These are phyloP conservation scores for Phaeomoniella chlamydospora DNA, from an alignment of 2,329 filamentous ascomycete species.

Conservation along the genomic window DNA sequence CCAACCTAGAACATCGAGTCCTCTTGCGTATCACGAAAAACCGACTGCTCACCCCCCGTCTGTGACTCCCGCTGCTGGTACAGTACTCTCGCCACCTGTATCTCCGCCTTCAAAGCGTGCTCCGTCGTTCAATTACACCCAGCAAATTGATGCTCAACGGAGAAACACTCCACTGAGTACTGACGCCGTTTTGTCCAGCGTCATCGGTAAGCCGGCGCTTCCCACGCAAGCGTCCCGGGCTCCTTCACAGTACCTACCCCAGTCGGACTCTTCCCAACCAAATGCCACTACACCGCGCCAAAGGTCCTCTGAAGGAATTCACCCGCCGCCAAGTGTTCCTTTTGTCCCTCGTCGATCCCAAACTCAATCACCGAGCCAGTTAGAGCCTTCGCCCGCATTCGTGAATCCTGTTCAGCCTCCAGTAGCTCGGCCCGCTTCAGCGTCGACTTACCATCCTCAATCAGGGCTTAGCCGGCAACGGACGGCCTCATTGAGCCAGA, in stretches of 20 bases:
- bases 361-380: slow-evolving; percentile 45
- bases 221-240: slow-evolving; percentile 18
- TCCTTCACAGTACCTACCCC: slow-evolving; percentile 5
- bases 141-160: neutral
- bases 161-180: neutral
- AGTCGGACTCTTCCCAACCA: neutral
- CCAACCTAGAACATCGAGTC: slow-evolving; percentile 50
- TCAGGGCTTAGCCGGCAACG: slow-evolving; percentile 19
- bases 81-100: slow-evolving; percentile 11
- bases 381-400: slow-evolving; percentile 32
- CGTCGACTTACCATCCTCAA: slow-evolving; percentile 16
- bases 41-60: slow-evolving; percentile 11
- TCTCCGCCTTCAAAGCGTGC: slow-evolving; percentile 7
- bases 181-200: slow-evolving; percentile 4
- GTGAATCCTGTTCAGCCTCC: slow-evolving; percentile 31
- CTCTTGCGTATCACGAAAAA: slow-evolving; percentile 37
- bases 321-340: slow-evolving; percentile 11
- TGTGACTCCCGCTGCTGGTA: slow-evolving; percentile 9
- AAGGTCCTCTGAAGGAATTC: no score
- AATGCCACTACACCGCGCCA: no score
- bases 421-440: slow-evolving; percentile 20
- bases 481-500: slow-evolving; percentile 33
- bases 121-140: neutral
- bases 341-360: slow-evolving; percentile 32
- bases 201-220: slow-evolving; percentile 10